Percentiles rank a stretch among this genome's conserved stretches.
Evolutionary conservation across 495 filamentous ascomycete species (phyloP).

Genomic region (Xylaria castorea): DNA sequence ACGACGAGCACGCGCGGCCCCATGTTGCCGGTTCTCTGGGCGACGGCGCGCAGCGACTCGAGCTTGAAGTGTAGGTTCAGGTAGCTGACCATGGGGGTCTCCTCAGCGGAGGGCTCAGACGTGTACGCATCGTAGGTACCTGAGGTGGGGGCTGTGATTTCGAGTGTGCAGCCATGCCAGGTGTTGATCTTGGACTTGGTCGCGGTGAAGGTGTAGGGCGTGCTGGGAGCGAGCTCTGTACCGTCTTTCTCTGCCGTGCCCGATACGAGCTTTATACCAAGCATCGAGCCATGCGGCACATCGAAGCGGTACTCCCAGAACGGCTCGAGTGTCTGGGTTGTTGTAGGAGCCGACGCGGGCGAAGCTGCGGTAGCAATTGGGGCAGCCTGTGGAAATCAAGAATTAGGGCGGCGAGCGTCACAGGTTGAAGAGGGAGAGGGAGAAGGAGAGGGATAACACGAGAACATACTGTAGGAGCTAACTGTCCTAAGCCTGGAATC

Average conservation of each 20-base stretch:
- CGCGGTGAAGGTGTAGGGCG: slow-evolving; percentile 81
- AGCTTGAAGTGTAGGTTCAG: slow-evolving; percentile 88
- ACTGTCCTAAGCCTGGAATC: slow-evolving; percentile 61
- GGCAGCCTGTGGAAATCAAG: slow-evolving; percentile 34
- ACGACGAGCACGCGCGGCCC: slow-evolving; percentile 86
- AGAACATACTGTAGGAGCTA: slow-evolving; percentile 48
- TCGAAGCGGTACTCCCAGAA: slow-evolving; percentile 91
- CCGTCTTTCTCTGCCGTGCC: slow-evolving; percentile 96
- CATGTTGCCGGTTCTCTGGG: slow-evolving; percentile 53
- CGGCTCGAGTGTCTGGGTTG: slow-evolving; percentile 48
- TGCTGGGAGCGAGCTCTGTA: slow-evolving; percentile 84
- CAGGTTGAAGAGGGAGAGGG: not conserved
- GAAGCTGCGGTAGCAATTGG: slow-evolving; percentile 34
- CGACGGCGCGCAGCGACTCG: slow-evolving; percentile 66
- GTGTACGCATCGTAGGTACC: slow-evolving; percentile 57
- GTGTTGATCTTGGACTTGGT: slow-evolving; percentile 89
- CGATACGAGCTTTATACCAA: slow-evolving; percentile 65
- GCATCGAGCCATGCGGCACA: slow-evolving; percentile 68
- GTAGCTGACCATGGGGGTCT: slow-evolving; percentile 83
- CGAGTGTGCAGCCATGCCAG: slow-evolving; percentile 85
- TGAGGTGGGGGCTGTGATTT: slow-evolving; percentile 64
- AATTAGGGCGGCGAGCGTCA: not conserved
- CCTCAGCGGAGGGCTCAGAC: slow-evolving; percentile 79
- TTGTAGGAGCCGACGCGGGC: slow-evolving; percentile 33
- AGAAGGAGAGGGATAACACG: not conserved